Conservation (phyloP, 345 rosid species). For the Moricandia arvensis region DNA sequence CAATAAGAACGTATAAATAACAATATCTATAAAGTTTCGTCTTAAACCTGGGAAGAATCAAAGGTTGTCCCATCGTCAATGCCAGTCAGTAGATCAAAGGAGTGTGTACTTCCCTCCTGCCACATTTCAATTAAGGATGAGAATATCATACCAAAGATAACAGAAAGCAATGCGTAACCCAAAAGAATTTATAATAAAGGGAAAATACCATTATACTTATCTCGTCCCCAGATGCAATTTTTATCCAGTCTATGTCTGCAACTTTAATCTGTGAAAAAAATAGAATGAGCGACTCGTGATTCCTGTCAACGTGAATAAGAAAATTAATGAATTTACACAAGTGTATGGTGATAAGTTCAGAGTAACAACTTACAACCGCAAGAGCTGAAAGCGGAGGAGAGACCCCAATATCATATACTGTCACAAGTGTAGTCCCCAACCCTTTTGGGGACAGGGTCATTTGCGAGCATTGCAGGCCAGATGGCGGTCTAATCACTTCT, state of each 20-base stretch:
- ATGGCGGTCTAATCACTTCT: constrained; percentile 67
- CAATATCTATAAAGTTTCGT: constrained; percentile 9
- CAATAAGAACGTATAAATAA: neutral
- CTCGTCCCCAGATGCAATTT: constrained; percentile 67
- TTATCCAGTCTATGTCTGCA: constrained; percentile 92
- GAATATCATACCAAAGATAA: constrained; percentile 15
- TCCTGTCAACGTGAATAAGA: constrained; percentile 3
- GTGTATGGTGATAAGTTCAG: neutral
- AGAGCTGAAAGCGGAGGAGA: constrained; percentile 68
- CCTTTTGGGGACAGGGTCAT: constrained; percentile 74
- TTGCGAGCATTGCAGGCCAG: constrained; percentile 74
- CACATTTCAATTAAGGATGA: constrained; percentile 27
- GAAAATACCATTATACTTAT: constrained; percentile 79
- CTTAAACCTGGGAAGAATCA: constrained; percentile 75
- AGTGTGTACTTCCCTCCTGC: constrained; percentile 73
- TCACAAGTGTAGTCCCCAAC: constrained; percentile 73
- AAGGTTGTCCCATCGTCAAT: constrained; percentile 66
- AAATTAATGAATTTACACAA: constrained; percentile 6
- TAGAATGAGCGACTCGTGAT: constrained; percentile 20
- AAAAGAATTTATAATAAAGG: neutral
- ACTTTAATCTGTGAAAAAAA: constrained; percentile 69
- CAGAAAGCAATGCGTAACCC: constrained; percentile 1
- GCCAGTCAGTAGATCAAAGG: constrained; percentile 67
- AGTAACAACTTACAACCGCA: constrained; percentile 55
- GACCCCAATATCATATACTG: constrained; percentile 79